These are phyloP conservation scores for Piper longum DNA, from an alignment of 164 flowering plant genomes.

Conservation along the genomic window DNA sequence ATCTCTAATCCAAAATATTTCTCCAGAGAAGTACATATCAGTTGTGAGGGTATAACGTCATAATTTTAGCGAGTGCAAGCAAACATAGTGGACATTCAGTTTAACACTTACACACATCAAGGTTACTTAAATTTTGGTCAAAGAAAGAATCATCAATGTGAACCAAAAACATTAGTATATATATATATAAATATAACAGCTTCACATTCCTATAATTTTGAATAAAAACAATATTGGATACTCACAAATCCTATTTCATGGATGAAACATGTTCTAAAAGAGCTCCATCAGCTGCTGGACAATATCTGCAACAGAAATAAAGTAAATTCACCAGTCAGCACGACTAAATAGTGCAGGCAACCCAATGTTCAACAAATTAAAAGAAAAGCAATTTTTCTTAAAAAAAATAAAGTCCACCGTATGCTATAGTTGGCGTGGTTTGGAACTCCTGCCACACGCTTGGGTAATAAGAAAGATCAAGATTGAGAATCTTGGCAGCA, in stretches of 20 bases:
- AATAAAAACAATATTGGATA: background rate
- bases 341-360: background rate
- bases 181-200: too few species aligned
- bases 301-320: slow-evolving; percentile 46
- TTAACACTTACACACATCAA: background rate
- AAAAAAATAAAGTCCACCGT: slow-evolving; percentile 30
- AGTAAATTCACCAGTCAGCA: background rate
- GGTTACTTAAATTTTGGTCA: background rate
- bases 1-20: too few species aligned
- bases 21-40: too few species aligned
- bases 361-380: too few species aligned
- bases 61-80: background rate
- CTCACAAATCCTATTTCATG: slow-evolving; percentile 4
- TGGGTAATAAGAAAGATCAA: slow-evolving; percentile 49
- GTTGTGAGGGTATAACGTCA: too few species aligned
- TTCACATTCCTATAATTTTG: too few species aligned
- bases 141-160: too few species aligned
- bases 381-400: too few species aligned
- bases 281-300: slow-evolving; percentile 69
- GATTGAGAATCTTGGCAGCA: slow-evolving; percentile 65
- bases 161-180: background rate
- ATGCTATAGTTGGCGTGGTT: slow-evolving; percentile 58
- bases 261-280: slow-evolving; percentile 10
- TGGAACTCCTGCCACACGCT: slow-evolving; percentile 75
- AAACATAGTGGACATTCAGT: background rate